phyloP scores from a whole-genome alignment of 2,329 filamentous ascomycete genomes.

The Tolypocladium nubicola region DNA sequence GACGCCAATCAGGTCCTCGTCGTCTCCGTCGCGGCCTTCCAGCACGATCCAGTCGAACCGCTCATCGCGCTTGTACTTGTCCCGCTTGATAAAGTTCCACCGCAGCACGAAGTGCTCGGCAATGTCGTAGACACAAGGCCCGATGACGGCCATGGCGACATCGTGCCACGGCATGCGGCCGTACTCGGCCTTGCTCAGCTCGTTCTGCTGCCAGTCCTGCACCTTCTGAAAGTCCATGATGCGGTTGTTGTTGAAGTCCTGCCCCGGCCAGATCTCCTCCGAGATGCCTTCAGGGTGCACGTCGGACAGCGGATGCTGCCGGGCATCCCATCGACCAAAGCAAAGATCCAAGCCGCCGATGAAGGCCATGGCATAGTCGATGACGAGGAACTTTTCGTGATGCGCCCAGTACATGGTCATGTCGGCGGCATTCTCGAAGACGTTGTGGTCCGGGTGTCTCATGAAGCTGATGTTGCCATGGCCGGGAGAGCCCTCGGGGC shows the following conservation, averaged over 20 bases:
- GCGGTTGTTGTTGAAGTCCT: slow-evolving; percentile 97
- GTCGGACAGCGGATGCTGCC: slow-evolving; percentile 78
- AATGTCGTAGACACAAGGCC: slow-evolving; percentile 85
- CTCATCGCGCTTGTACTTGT: slow-evolving; percentile 90
- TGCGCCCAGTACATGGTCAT: slow-evolving; percentile 99
- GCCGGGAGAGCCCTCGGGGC: slow-evolving; percentile 70
- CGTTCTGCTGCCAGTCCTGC: slow-evolving; percentile 84
- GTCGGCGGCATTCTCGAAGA: slow-evolving; percentile 85
- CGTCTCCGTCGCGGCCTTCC: slow-evolving; percentile 61
- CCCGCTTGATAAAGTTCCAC: slow-evolving; percentile 95
- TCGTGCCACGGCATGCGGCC: slow-evolving; percentile 99
- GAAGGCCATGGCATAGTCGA: slow-evolving; percentile 84
- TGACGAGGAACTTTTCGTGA: slow-evolving; percentile 94
- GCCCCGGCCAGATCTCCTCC: slow-evolving; percentile 84
- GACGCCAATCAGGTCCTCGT: slow-evolving; percentile 80
- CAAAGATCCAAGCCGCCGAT: slow-evolving; percentile 92
- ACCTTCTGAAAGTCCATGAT: slow-evolving; percentile 94
- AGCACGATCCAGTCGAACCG: slow-evolving; percentile 78
- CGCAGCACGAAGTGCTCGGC: slow-evolving; percentile 89
- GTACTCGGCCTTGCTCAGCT: slow-evolving; percentile 81
- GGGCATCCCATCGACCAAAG: slow-evolving; percentile 87
- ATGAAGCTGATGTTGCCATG: slow-evolving; percentile 82
- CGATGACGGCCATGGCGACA: slow-evolving; percentile 82
- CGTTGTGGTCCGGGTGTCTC: slow-evolving; percentile 90
- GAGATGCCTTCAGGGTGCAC: slow-evolving; percentile 74